Evolutionary conservation across 345 rosid species (phyloP).

Genomic region (Angophora floribunda): DNA sequence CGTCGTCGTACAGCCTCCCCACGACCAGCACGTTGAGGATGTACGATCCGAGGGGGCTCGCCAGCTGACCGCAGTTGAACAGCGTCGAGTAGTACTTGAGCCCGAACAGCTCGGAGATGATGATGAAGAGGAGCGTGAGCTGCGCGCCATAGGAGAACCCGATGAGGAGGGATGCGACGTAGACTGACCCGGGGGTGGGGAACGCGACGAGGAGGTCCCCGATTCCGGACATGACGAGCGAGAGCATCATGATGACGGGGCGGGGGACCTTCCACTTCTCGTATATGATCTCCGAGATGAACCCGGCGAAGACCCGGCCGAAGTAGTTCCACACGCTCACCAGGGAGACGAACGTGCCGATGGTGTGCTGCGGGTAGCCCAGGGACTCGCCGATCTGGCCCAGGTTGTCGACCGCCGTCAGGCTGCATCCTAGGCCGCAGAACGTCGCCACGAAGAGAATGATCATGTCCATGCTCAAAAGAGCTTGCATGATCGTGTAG

Average conservation of each 20-base stretch:
- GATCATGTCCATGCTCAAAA: constrained; percentile 13
- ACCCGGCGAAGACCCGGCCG: constrained; percentile 8
- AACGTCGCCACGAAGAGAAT: background rate
- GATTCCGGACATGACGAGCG: background rate
- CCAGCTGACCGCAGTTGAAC: constrained; percentile 4
- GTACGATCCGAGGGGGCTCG: constrained; percentile 15
- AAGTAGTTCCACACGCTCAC: constrained; percentile 15
- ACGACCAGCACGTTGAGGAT: constrained; percentile 5
- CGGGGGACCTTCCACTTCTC: background rate
- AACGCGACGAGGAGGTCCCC: constrained; percentile 2
- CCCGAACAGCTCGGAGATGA: constrained; percentile 11
- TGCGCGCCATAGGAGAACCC: constrained; percentile 13
- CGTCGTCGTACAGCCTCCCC: constrained; percentile 9
- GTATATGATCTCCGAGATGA: constrained; percentile 6
- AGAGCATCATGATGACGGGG: background rate
- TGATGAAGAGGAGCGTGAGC: background rate
- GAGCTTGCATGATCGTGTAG: constrained; percentile 13
- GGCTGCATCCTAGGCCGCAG: constrained; percentile 4
- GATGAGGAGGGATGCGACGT: constrained; percentile 1
- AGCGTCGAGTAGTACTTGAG: constrained; percentile 10
- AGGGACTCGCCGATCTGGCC: constrained; percentile 13
- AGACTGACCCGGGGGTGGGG: background rate
- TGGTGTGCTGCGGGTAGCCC: background rate
- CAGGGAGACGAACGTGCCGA: constrained; percentile 7
- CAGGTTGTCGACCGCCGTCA: constrained; percentile 7